Evolutionary conservation across 805 yeast genomes (phyloP).

Genomic region (Ogataea nitratoaversa): DNA sequence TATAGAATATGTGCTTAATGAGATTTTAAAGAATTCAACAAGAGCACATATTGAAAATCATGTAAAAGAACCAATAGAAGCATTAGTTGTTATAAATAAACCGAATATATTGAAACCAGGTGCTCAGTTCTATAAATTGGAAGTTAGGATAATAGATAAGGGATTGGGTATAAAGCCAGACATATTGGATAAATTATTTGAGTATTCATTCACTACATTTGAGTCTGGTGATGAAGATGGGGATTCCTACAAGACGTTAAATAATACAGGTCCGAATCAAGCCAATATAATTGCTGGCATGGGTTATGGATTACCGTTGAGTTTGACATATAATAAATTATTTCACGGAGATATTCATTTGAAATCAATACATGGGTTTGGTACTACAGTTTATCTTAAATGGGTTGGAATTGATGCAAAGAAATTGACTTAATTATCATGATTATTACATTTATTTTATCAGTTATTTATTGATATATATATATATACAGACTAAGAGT

Average conservation of each 20-base stretch:
- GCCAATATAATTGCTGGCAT: conserved; percentile 77
- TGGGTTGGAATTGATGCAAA: conserved; percentile 33
- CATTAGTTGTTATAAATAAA: conserved; percentile 39
- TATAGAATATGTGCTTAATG: conserved; percentile 82
- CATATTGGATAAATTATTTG: conserved; percentile 65
- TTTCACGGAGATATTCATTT: conserved; percentile 68
- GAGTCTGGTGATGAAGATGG: conserved; percentile 41
- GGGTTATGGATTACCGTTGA: conserved; percentile 92
- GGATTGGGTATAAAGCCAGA: conserved; percentile 85
- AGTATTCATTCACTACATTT: conserved; percentile 82
- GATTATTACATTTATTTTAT: background rate
- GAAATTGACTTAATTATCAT: conserved; percentile 7
- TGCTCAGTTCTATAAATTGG: conserved; percentile 36
- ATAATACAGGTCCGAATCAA: conserved; percentile 54
- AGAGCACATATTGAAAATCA: conserved; percentile 80
- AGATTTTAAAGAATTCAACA: conserved; percentile 79
- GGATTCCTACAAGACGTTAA: conserved; percentile 56
- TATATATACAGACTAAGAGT: background rate
- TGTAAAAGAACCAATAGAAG: conserved; percentile 41
- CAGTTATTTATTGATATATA: background rate
- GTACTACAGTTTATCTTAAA: conserved; percentile 70
- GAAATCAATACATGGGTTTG: conserved; percentile 71
- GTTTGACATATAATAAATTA: conserved; percentile 67
- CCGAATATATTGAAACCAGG: conserved; percentile 22
- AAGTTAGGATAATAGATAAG: conserved; percentile 74